phyloP scores from a whole-genome alignment of 2,329 filamentous ascomycete species.

The Fusarium sp. region DNA sequence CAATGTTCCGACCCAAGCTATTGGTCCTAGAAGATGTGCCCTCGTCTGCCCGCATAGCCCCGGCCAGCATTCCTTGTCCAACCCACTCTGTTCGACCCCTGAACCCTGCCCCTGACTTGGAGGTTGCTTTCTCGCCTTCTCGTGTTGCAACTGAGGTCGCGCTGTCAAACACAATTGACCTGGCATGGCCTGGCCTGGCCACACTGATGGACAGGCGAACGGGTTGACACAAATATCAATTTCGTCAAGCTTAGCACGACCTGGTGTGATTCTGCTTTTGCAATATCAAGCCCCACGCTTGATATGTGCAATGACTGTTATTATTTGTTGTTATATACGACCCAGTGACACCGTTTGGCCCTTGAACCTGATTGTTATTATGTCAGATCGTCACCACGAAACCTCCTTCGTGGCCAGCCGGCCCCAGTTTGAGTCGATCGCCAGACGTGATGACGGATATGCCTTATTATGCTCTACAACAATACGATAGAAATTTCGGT shows the following conservation, averaged over 20 bases:
- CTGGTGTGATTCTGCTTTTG: neutral
- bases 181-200: neutral
- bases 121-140: conserved; percentile 16
- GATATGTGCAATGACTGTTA: neutral
- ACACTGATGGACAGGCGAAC: neutral
- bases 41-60: conserved; percentile 22
- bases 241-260: neutral
- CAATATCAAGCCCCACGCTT: neutral
- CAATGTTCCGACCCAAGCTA: conserved; percentile 38
- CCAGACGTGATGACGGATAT: conserved; percentile 5
- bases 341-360: conserved; percentile 4
- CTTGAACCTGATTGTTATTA: conserved; percentile 15
- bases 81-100: conserved; percentile 36
- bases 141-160: conserved; percentile 7
- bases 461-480: conserved; percentile 8
- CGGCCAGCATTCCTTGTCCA: conserved; percentile 32
- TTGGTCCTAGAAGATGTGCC: conserved; percentile 36
- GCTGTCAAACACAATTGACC: conserved; percentile 9
- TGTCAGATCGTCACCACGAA: conserved; percentile 18
- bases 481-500: conserved; percentile 33
- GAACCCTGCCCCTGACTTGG: conserved; percentile 38
- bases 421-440: conserved; percentile 5
- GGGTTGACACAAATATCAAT: neutral
- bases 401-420: neutral
- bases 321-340: conserved; percentile 13